phyloP scores from a whole-genome alignment of 106 monocot genomes.

The Dendrobium chrysotoxum region DNA sequence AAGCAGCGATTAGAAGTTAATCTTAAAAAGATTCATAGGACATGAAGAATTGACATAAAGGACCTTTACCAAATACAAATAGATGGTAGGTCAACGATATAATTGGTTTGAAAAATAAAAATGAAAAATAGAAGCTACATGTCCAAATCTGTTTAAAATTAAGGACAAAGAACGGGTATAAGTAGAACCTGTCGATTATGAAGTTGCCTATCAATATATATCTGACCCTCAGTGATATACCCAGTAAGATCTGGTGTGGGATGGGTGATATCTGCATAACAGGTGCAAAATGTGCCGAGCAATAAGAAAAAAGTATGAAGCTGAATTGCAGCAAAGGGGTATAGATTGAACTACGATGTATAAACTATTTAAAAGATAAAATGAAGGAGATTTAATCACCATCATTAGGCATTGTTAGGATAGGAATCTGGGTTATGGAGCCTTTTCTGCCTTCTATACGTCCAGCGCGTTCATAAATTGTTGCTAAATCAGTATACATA shows the following conservation, averaged over 20 bases:
- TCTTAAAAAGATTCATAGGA: too few relatives aligned
- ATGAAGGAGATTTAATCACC: slow-evolving; percentile 29
- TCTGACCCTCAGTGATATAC: slow-evolving; percentile 99
- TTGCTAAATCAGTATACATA: slow-evolving; percentile 99
- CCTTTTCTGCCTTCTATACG: slow-evolving; percentile 99
- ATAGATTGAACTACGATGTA: too few relatives aligned
- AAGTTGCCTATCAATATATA: slow-evolving; percentile 96
- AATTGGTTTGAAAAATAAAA: too few relatives aligned
- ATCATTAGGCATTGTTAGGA: slow-evolving; percentile 99
- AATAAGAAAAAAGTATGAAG: neutral
- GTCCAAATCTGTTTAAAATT: too few relatives aligned
- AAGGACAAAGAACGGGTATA: neutral
- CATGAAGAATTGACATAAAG: too few relatives aligned
- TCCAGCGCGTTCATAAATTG: slow-evolving; percentile 98
- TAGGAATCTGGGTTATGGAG: slow-evolving; percentile 97
- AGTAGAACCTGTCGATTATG: slow-evolving; percentile 79
- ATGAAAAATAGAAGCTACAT: too few relatives aligned
- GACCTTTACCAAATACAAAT: too few relatives aligned
- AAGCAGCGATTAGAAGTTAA: too few relatives aligned
- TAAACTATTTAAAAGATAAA: too few relatives aligned
- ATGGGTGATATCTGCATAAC: slow-evolving; percentile 86
- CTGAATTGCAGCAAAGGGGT: too few relatives aligned
- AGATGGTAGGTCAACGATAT: too few relatives aligned
- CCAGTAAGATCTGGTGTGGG: slow-evolving; percentile 99
- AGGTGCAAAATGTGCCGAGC: too few relatives aligned